Evolutionary conservation across 140 eudicot species (phyloP).

Genomic region (Oenanthe javanica): DNA sequence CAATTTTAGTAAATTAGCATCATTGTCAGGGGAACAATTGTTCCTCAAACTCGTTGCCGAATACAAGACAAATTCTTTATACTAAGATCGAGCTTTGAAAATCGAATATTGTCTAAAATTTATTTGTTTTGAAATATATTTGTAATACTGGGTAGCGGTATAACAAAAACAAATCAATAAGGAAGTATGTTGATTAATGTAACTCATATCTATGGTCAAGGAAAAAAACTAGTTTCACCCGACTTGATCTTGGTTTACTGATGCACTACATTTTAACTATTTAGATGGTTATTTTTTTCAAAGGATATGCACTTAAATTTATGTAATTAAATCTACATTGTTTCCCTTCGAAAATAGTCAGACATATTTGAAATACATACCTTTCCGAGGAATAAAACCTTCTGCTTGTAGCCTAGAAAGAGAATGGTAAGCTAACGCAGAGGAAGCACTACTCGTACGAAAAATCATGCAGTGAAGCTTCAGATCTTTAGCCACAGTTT

Average conservation of each 20-base stretch:
- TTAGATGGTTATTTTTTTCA: too few species aligned
- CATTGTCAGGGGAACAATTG: neutral
- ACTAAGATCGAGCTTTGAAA: too few species aligned
- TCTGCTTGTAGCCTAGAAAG: slow-evolving; percentile 10
- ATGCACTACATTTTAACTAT: too few species aligned
- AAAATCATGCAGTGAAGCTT: slow-evolving; percentile 18
- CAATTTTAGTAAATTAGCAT: neutral
- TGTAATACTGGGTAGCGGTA: too few species aligned
- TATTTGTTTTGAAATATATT: too few species aligned
- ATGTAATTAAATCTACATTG: neutral
- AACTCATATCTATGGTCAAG: too few species aligned
- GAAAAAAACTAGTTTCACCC: too few species aligned
- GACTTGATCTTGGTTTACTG: too few species aligned
- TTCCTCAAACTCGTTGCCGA: neutral
- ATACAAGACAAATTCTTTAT: neutral
- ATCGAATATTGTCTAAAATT: too few species aligned
- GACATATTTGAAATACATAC: slow-evolving; percentile 2
- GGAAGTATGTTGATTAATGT: too few species aligned
- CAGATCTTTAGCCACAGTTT: slow-evolving; percentile 16
- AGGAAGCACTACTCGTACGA: slow-evolving; percentile 4
- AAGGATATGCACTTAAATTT: neutral
- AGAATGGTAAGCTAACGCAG: neutral
- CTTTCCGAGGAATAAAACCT: slow-evolving; percentile 12
- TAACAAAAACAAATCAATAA: too few species aligned
- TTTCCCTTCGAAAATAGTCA: neutral